phyloP scores from a whole-genome alignment of 345 rosid species.

The Camelina sativa region DNA sequence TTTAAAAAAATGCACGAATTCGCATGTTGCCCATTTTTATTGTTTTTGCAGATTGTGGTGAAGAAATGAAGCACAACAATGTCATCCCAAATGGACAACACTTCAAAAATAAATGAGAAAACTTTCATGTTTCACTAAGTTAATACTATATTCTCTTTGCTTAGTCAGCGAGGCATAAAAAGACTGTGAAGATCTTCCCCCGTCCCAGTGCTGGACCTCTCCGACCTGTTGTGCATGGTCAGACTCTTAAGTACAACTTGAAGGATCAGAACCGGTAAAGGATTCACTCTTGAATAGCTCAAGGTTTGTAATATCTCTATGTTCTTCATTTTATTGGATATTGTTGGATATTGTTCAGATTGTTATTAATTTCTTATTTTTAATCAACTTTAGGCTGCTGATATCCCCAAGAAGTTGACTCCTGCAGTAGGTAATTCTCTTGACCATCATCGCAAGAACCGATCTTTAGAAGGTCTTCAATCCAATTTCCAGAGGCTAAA shows the following conservation, averaged over 20 bases:
- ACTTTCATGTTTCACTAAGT: no score
- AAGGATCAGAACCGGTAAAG: constrained; percentile 78
- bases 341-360: background rate
- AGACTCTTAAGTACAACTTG: constrained; percentile 84
- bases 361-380: background rate
- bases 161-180: constrained; percentile 77
- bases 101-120: constrained; percentile 62
- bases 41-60: constrained; percentile 28
- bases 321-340: no score
- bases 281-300: constrained; percentile 83
- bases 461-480: constrained; percentile 73
- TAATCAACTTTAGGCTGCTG: constrained; percentile 38
- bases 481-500: constrained; percentile 81
- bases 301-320: constrained; percentile 51
- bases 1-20: background rate
- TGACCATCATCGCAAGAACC: constrained; percentile 75
- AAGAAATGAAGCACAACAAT: constrained; percentile 82
- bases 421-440: constrained; percentile 75
- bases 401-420: constrained; percentile 73
- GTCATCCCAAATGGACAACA: constrained; percentile 75
- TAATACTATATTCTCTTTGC: no score
- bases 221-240: constrained; percentile 80
- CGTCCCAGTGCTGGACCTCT: constrained; percentile 77
- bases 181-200: constrained; percentile 84
- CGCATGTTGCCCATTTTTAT: background rate